Evolutionary conservation across 345 rosid species (phyloP).

Genomic region (Aegle marmelos): DNA sequence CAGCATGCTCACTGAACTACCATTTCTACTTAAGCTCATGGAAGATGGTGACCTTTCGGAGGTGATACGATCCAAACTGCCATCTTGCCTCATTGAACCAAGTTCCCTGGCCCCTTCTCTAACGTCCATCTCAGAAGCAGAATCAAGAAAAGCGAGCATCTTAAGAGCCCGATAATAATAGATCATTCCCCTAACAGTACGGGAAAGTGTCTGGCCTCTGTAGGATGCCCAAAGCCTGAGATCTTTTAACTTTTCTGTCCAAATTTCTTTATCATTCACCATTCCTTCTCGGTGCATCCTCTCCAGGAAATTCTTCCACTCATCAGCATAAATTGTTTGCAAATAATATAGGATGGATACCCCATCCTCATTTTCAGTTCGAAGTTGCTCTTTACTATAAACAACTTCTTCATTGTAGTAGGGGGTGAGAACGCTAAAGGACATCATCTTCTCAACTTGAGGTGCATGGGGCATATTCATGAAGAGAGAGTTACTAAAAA

Average conservation of each 20-base stretch:
- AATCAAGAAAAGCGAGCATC: slow-evolving; percentile 94
- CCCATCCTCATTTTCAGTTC: slow-evolving; percentile 93
- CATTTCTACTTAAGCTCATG: slow-evolving; percentile 58
- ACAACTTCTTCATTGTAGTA: slow-evolving; percentile 88
- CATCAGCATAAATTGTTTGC: slow-evolving; percentile 91
- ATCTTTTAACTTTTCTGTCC: slow-evolving; percentile 76
- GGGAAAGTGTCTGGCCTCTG: slow-evolving; percentile 94
- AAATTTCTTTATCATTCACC: slow-evolving; percentile 61
- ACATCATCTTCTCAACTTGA: slow-evolving; percentile 98
- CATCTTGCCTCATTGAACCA: slow-evolving; percentile 61
- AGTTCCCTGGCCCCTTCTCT: slow-evolving; percentile 76
- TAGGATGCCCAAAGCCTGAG: slow-evolving; percentile 97
- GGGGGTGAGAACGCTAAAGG: slow-evolving; percentile 92
- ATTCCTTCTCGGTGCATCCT: slow-evolving; percentile 90
- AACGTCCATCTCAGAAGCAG: slow-evolving; percentile 95
- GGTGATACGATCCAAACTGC: slow-evolving; percentile 30
- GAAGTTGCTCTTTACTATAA: slow-evolving; percentile 85
- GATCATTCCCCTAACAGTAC: slow-evolving; percentile 99
- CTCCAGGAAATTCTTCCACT: slow-evolving; percentile 91
- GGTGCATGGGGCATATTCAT: slow-evolving; percentile 99
- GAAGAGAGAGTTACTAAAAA: slow-evolving; percentile 92
- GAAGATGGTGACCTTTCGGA: slow-evolving; percentile 49
- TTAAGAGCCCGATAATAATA: slow-evolving; percentile 92
- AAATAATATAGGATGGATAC: slow-evolving; percentile 82
- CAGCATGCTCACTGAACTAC: slow-evolving; percentile 54